Evolutionary conservation across 805 yeast genomes (phyloP).

Genomic region (Ogataea wickerhamii): DNA sequence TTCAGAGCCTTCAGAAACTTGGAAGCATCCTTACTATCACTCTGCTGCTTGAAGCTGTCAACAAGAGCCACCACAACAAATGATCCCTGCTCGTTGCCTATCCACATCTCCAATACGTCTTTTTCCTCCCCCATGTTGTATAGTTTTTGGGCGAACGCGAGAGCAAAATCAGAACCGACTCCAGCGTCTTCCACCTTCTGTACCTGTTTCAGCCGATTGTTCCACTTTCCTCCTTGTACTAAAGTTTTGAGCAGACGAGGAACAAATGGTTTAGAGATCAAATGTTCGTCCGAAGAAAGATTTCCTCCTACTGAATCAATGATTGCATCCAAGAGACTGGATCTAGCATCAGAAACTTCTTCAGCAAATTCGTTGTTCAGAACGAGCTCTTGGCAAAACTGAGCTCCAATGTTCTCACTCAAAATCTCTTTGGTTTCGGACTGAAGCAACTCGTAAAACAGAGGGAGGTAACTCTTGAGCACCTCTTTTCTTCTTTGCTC

Average conservation of each 20-base stretch:
- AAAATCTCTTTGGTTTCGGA: constrained; percentile 51
- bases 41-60: constrained; percentile 53
- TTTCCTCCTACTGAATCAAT: constrained; percentile 64
- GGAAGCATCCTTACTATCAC: constrained; percentile 38
- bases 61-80: constrained; percentile 78
- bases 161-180: constrained; percentile 59
- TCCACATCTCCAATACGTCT: constrained; percentile 60
- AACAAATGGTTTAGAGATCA: constrained; percentile 67
- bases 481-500: constrained; percentile 72
- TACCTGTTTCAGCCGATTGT: constrained; percentile 54
- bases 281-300: constrained; percentile 60
- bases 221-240: constrained; percentile 85
- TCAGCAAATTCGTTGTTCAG: constrained; percentile 43
- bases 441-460: constrained; percentile 53
- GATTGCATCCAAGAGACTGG: constrained; percentile 51
- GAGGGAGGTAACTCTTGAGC: constrained; percentile 59
- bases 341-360: constrained; percentile 28
- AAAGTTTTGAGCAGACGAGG: constrained; percentile 70
- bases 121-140: constrained; percentile 51
- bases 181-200: constrained; percentile 42
- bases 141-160: constrained; percentile 39
- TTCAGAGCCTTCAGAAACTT: constrained; percentile 53
- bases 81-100: constrained; percentile 58
- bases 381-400: constrained; percentile 73
- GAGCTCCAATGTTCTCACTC: constrained; percentile 75